Evolutionary conservation across 2,329 filamentous ascomycete genomes (phyloP).

Genomic region (Leptographium flavum): DNA sequence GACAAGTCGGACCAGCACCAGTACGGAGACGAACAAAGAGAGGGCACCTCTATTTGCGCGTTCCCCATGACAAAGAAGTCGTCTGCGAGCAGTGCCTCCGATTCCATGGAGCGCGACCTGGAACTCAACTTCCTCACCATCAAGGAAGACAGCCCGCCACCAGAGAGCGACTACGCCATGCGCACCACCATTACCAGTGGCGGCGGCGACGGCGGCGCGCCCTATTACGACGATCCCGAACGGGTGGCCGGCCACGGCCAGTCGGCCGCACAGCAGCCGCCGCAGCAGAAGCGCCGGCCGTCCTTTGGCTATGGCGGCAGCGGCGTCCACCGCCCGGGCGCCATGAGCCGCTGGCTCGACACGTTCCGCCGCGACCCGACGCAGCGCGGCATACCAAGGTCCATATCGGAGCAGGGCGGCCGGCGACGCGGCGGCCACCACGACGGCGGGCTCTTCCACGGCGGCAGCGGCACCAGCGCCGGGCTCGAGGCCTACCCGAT

Average conservation of each 20-base stretch:
- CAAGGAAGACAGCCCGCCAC: slow-evolving; percentile 12
- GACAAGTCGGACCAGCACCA: too few relatives aligned
- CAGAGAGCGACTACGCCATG: slow-evolving; percentile 10
- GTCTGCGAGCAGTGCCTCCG: too few relatives aligned
- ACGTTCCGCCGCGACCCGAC: slow-evolving; percentile 49
- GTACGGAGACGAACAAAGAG: too few relatives aligned
- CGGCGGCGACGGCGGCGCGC: background rate
- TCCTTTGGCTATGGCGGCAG: slow-evolving; percentile 9
- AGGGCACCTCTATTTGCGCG: background rate
- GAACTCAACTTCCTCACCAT: slow-evolving; percentile 12
- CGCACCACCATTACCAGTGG: background rate
- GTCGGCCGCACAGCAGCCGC: background rate
- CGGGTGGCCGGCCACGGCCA: background rate
- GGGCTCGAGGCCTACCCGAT: slow-evolving; percentile 2
- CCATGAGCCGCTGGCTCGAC: slow-evolving; percentile 32
- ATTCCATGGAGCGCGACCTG: slow-evolving; percentile 12
- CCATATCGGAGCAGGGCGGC: background rate
- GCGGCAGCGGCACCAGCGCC: background rate
- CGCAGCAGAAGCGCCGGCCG: slow-evolving; percentile 4
- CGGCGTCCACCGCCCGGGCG: slow-evolving; percentile 2
- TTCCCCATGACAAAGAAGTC: slow-evolving; percentile 3
- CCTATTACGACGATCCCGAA: slow-evolving; percentile 11
- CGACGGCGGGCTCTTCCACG: background rate
- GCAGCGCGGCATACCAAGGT: slow-evolving; percentile 21
- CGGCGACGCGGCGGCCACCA: background rate